Evolutionary conservation across 768 basidiomycete species (phyloP).

Genomic region (Pholiota molesta): DNA sequence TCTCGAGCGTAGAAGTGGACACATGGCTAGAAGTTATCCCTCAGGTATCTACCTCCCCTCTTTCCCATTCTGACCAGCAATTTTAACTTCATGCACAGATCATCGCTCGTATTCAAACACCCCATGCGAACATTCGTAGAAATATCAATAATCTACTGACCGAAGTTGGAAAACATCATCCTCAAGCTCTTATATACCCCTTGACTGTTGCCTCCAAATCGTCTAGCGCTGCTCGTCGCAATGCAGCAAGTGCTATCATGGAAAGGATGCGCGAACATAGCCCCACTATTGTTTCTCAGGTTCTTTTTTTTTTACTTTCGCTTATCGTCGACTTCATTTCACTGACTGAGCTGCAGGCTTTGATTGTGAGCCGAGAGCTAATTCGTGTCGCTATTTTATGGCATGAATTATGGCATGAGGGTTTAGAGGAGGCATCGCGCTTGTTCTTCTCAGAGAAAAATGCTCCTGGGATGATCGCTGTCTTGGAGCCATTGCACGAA

Average conservation of each 20-base stretch:
- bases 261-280: conserved; percentile 93
- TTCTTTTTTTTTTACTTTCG: conserved; percentile 27
- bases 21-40: conserved; percentile 99
- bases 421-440: conserved; percentile 95
- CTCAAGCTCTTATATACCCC: conserved; percentile 95
- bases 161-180: conserved; percentile 95
- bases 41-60: conserved; percentile 65
- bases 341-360: conserved; percentile 51
- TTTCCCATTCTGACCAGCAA: not conserved
- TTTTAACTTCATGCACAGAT: conserved; percentile 55
- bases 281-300: conserved; percentile 84
- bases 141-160: conserved; percentile 88
- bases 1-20: conserved; percentile 89
- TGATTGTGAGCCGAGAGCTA: conserved; percentile 89
- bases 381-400: conserved; percentile 97
- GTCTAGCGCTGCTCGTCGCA: conserved; percentile 78
- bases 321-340: not conserved
- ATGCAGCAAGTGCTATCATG: conserved; percentile 87
- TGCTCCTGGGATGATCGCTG: conserved; percentile 95
- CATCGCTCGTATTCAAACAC: conserved; percentile 97
- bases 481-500: conserved; percentile 90
- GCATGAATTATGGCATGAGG: conserved; percentile 99
- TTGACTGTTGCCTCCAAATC: conserved; percentile 97
- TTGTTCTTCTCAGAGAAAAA: conserved; percentile 97
- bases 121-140: conserved; percentile 80